Base-by-base conservation (phyloP, 2,329 filamentous ascomycete genomes). In the Pezicula carpinea region DNA sequence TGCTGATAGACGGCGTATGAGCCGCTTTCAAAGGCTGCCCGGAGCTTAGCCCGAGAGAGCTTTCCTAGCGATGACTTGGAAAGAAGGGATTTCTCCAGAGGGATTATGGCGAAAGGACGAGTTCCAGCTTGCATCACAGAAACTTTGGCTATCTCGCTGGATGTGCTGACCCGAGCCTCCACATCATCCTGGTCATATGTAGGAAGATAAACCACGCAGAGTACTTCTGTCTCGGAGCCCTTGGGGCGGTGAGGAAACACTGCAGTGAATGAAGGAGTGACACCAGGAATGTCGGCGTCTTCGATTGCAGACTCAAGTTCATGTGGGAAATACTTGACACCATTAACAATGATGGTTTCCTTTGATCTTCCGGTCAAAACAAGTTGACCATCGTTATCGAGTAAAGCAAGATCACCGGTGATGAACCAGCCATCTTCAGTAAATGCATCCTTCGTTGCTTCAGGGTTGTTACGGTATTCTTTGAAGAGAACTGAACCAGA, bases 341-440 rank as follows among this genome's bases (percentile, higher is more conserved):
- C 70, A 47, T 75, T 75, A 52, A 75, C 63, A 43, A 64, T 73
- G 38, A 75, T 66, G 13, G 58, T 51, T 8, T 74, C 72, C 49
- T 72, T 73, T 8, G 41, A 35, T 8, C 69, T 59, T 4, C 69
- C 69, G 1, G 52, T 43, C 2, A 74, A 49, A 31, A 57, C 46
- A 6, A 73, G 58, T n/a, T 62, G 58, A 4, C 67, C 66, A 0
- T 42, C 21, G 1, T 42, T 11, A 43, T 72, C 68, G 7, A 52
- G 36, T 8, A 15, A 13, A 13, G 31, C 44, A 17, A n/a, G 21
- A 60, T 97, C 92, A 47, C 92, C 92, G 0, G 89, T 96, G 66
- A 87, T 85, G 79, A 97, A 96, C 92, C 92, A 97, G 53, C 91
- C 91, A 54, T 96, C 89, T 17, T 83, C 72, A 11, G 92, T 89